phyloP scores from a whole-genome alignment of 1,139 yeast genomes.

The Magnusiomyces fungicola region DNA sequence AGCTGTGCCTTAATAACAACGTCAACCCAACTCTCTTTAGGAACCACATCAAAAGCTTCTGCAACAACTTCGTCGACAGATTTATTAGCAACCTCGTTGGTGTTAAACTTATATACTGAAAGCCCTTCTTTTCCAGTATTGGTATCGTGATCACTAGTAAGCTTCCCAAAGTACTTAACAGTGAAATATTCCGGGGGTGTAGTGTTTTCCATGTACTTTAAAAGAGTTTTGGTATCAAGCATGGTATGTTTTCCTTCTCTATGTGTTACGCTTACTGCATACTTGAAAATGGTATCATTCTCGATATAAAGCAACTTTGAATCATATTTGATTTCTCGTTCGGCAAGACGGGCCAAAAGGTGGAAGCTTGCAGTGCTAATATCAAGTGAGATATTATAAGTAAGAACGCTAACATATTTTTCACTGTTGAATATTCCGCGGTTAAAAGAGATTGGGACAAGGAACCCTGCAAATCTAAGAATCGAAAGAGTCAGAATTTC shows the following conservation, averaged over 20 bases:
- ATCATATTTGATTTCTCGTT: too few species aligned
- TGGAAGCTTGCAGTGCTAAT: slow-evolving; percentile 57
- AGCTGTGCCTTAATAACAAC: slow-evolving; percentile 55
- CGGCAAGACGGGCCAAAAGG: slow-evolving; percentile 55
- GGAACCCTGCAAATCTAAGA: slow-evolving; percentile 52
- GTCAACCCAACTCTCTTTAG: slow-evolving; percentile 55
- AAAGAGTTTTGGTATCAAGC: too few species aligned
- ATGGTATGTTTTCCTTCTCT: too few species aligned
- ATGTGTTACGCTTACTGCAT: too few species aligned
- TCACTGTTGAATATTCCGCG: slow-evolving; percentile 61
- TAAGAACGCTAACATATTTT: slow-evolving; percentile 52
- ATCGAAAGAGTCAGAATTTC: slow-evolving; percentile 44
- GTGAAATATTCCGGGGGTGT: too few species aligned
- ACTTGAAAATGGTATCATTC: too few species aligned
- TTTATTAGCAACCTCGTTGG: slow-evolving; percentile 24
- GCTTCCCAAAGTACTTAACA: too few species aligned
- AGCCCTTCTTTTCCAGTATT: too few species aligned
- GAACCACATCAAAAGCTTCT: slow-evolving; percentile 51
- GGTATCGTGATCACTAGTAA: too few species aligned
- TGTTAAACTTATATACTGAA: slow-evolving; percentile 19
- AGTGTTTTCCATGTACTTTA: too few species aligned
- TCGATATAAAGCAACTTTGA: too few species aligned
- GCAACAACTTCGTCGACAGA: slow-evolving; percentile 55
- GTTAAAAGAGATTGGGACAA: slow-evolving; percentile 65
- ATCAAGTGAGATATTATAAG: slow-evolving; percentile 53